A percentile compares a stretch with the other conserved stretches of the same genome.
Evolutionary conservation across 495 filamentous ascomycete species (phyloP).

Genomic region (Penicillium bovifimosum): DNA sequence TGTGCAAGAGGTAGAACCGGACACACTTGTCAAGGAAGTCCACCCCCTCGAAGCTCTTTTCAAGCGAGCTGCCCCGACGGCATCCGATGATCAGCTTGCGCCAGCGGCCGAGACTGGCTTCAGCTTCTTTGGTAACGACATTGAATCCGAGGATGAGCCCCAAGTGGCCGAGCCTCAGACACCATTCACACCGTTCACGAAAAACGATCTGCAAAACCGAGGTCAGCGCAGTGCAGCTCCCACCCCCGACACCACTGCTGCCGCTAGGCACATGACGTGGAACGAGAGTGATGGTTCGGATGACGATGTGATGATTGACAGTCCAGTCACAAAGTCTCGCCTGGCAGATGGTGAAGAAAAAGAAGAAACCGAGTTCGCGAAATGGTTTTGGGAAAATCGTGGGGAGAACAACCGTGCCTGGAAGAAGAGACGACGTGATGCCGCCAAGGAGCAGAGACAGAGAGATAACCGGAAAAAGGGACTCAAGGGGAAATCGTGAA

Average conservation of each 20-base stretch:
- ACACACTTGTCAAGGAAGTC: constrained; percentile 45
- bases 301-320: constrained; percentile 28
- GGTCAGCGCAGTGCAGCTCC: constrained; percentile 79
- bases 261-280: constrained; percentile 37
- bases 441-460: constrained; percentile 79
- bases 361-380: constrained; percentile 66
- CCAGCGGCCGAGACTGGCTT: constrained; percentile 50
- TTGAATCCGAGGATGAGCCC: constrained; percentile 42
- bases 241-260: constrained; percentile 88
- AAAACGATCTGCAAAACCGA: constrained; percentile 67
- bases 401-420: constrained; percentile 86
- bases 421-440: constrained; percentile 79
- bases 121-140: constrained; percentile 56
- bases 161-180: constrained; percentile 58
- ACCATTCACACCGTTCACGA: constrained; percentile 77
- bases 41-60: constrained; percentile 88
- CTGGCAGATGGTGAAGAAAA: constrained; percentile 13
- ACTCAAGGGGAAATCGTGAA: constrained; percentile 39
- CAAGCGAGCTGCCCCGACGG: constrained; percentile 55
- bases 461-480: constrained; percentile 69
- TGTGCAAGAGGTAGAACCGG: constrained; percentile 4
- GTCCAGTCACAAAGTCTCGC: constrained; percentile 30
- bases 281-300: constrained; percentile 30
- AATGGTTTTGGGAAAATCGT: constrained; percentile 89
- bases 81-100: constrained; percentile 29